These are phyloP conservation scores for Spatholobus suberectus DNA, from an alignment of 306 rosid genomes.

Conservation along the genomic window DNA sequence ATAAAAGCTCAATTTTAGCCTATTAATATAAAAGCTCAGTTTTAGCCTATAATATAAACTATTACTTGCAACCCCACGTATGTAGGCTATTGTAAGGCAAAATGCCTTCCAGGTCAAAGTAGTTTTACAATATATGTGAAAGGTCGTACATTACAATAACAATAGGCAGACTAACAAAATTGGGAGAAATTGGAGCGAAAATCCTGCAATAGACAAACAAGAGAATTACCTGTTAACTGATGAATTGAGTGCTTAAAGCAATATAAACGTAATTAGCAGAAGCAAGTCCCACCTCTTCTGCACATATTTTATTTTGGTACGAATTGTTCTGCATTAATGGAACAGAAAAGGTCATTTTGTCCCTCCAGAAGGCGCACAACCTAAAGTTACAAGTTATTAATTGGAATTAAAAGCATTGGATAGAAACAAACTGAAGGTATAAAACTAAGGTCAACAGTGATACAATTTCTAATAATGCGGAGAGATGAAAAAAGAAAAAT, in stretches of 20 bases:
- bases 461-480: no score
- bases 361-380: constrained; percentile 74
- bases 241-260: neutral
- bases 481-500: no score
- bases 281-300: neutral
- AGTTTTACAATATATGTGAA: neutral
- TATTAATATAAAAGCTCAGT: no score
- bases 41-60: no score
- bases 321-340: constrained; percentile 45
- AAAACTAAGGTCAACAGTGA: neutral
- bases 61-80: no score
- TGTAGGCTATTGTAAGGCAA: neutral
- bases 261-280: neutral
- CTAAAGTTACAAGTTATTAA: constrained; percentile 42
- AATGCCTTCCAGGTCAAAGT: neutral
- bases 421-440: neutral
- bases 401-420: neutral
- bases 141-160: neutral
- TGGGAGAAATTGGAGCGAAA: neutral
- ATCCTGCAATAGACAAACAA: neutral
- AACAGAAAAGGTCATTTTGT: constrained; percentile 52
- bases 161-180: neutral
- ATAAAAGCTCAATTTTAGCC: no score
- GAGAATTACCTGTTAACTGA: neutral
- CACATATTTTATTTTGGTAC: constrained; percentile 44